These are phyloP conservation scores for Coemansia sp. DNA, from an alignment of 371 early-diverging fungal genomes.

Conservation along the genomic window DNA sequence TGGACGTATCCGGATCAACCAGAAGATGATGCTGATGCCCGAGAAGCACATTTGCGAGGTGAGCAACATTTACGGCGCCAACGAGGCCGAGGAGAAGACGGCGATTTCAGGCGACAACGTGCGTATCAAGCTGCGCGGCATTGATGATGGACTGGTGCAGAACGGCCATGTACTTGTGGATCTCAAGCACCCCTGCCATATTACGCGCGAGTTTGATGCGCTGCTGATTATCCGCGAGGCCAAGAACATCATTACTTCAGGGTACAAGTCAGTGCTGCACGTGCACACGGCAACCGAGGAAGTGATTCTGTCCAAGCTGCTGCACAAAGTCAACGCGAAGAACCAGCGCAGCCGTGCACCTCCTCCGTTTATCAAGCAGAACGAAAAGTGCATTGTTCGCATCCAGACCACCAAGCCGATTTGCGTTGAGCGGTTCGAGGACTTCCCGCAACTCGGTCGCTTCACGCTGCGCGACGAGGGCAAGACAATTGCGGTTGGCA, in stretches of 20 bases:
- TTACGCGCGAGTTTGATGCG: conserved; percentile 78
- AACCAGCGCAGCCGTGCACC: conserved; percentile 83
- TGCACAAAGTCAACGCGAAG: conserved; percentile 89
- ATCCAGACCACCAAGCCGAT: conserved; percentile 72
- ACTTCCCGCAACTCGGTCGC: conserved; percentile 89
- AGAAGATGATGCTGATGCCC: conserved; percentile 85
- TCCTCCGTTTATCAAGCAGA: conserved; percentile 91
- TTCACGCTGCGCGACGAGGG: conserved; percentile 96
- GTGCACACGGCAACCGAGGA: conserved; percentile 88
- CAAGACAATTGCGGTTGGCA: conserved; percentile 94
- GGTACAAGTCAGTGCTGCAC: conserved; percentile 89
- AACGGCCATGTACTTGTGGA: conserved; percentile 87
- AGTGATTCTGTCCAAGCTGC: conserved; percentile 70
- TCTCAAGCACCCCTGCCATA: conserved; percentile 73
- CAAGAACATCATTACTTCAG: conserved; percentile 93
- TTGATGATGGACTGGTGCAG: conserved; percentile 91
- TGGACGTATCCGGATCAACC: conserved; percentile 84
- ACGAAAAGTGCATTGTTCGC: conserved; percentile 62
- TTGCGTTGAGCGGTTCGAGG: conserved; percentile 88
- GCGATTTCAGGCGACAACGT: conserved; percentile 93
- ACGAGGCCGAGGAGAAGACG: conserved; percentile 76
- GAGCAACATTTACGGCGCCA: conserved; percentile 72
- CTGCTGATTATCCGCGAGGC: conserved; percentile 86
- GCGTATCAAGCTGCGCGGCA: conserved; percentile 80
- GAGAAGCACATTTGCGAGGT: conserved; percentile 77